Conservation (phyloP, 257 asterid genomes). For the Petunia axillaris region DNA sequence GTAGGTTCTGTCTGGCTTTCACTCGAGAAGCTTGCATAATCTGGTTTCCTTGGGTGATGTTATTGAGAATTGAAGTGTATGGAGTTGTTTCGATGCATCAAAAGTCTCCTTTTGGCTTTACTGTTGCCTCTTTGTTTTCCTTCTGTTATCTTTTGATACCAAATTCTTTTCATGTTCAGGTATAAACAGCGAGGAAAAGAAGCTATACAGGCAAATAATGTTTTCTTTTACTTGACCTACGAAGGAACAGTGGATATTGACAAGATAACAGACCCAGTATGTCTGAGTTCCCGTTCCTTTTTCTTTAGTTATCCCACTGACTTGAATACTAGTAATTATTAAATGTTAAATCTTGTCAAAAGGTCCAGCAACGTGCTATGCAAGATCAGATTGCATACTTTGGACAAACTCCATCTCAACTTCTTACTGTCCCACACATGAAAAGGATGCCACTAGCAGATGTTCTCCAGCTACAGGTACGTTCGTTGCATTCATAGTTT, state of each 20-base stretch:
- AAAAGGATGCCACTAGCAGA: conserved; percentile 82
- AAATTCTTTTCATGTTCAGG: conserved; percentile 52
- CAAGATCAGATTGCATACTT: conserved; percentile 99
- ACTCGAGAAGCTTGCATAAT: conserved; percentile 22
- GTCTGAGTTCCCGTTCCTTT: conserved; percentile 42
- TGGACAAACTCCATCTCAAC: conserved; percentile 99
- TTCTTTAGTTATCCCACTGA: conserved; percentile 25
- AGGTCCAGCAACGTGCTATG: conserved; percentile 93
- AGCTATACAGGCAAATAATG: conserved; percentile 90
- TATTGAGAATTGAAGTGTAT: not conserved
- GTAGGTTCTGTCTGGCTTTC: conserved; percentile 45
- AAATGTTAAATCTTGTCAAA: conserved; percentile 32
- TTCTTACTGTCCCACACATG: conserved; percentile 85
- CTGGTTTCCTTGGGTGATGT: not conserved
- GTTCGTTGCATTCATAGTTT: not conserved
- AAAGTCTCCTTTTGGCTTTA: not conserved
- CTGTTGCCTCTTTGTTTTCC: not conserved
- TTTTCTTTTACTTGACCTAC: conserved; percentile 91
- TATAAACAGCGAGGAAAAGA: conserved; percentile 98
- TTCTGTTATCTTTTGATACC: conserved; percentile 18
- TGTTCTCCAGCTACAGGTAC: conserved; percentile 96
- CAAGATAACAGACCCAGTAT: conserved; percentile 88
- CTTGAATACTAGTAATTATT: conserved; percentile 18
- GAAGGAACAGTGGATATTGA: conserved; percentile 98
- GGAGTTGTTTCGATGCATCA: not conserved